Base-by-base conservation (phyloP, 306 rosid genomes). In the Geum urbanum region DNA sequence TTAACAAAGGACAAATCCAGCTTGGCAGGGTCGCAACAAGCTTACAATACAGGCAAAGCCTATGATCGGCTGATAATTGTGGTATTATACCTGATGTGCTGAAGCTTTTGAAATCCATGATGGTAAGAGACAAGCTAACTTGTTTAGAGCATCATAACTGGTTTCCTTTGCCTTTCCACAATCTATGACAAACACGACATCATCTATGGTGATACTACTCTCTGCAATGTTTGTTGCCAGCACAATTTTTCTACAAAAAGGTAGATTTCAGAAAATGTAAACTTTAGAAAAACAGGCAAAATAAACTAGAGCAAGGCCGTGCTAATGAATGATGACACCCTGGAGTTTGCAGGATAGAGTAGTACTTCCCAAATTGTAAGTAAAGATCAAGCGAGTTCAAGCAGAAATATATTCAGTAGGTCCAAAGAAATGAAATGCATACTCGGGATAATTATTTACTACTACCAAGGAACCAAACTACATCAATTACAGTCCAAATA, bases 131-230 rank as follows among this genome's bases (percentile, higher is more conserved):
- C 97, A 88, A 73, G 97, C 97, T 70, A 92, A 92, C 85, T 90
- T 92, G 81, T 92, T 92, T 48, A 92, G 75, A 76, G 98, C 97
- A 75, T 92, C 98, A 81, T 92, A 92, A 79, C 98, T 92, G 60
- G 98, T 92, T 81, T 92, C 98, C 81, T 92, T 92, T 73, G 98
- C 98, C 81, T 92, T 94, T 78, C 98, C 98, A 79, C 97, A 88
- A 81, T 94, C 98, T 76, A 94, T 73, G 81, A 94, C 98, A 78
- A 82, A 85, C 60, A 94, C 96, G 77, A 94, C 90, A 49, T 94
- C 98, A 80, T 94, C 98, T 79, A 94, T 86, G 69, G 98, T 94
- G 81, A 94, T 94, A 81, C 98, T 94, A 74, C 97, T 94, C 88
- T 94, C 98, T 12, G 98, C 98, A 82, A 94, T 94, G 79, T 94